Base-by-base conservation (phyloP, 768 basidiomycete genomes). In the Pholiota microspora region DNA sequence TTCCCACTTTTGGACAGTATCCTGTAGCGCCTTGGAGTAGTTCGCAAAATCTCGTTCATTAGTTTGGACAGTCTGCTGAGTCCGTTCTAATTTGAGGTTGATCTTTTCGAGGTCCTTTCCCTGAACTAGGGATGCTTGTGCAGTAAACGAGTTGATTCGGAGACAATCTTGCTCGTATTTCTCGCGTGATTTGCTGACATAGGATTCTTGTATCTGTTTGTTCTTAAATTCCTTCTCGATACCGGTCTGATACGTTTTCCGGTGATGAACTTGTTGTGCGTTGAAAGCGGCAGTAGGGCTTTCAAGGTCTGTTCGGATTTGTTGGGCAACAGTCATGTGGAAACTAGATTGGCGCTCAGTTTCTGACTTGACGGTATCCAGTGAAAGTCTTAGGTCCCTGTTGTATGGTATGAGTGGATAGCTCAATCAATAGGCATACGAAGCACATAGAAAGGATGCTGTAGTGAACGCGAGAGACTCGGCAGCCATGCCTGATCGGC, bases 11-110 rank as follows among this genome's bases (percentile, higher is more conserved):
- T 74, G 77, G 18, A 81, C 78, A 12, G 92, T 96, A 47, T 92
- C 89, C 59, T 84, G 82, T 35, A 97, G 70, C 0, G 85, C 87
- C 52, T 82, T 83, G 2, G 90, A 83, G 66, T 94, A 94, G 66
- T 89, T 90, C n/a, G 82, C 79, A 65, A 93, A 98, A 56, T 99
- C 97, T 32, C 88, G 82, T 71, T 98, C 94, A 67, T 97, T 97
- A 7, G 82, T 80, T 54, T 88, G 87, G 1, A 98, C 93, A 0
- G 93, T 94, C 71, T 90, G 87, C 59, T 92, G 86, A n/a, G 92
- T 92, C 27, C 89, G 83, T 63, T 96, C 94, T 18, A 98, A 78
- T 72, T 94, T 97, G 52, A 84, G 64, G 27, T 86, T 83, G 34
- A 97, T 83, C 74, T 91, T 94, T 62, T 99, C 97, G 27, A 95